Percentiles rank a stretch among this genome's conserved stretches.
phyloP scores from a whole-genome alignment of 306 rosid species.

The Dalbergia oliveri region DNA sequence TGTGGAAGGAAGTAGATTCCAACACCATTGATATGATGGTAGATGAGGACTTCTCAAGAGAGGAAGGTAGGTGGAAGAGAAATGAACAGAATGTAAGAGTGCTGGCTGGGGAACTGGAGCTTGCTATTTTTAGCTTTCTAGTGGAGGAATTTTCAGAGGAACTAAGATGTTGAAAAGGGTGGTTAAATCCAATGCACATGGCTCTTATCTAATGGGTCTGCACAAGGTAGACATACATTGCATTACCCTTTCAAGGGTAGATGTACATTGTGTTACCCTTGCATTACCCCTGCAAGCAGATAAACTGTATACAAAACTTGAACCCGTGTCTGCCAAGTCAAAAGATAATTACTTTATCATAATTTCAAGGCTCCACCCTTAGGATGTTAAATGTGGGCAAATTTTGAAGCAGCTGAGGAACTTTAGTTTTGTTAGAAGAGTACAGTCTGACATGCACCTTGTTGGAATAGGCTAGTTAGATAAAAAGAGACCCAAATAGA shows the following conservation, averaged over 20 bases:
- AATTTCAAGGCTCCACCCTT: background rate
- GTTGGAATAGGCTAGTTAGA: constrained; percentile 58
- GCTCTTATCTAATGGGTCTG: too few species aligned
- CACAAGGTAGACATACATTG: too few species aligned
- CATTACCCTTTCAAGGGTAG: too few species aligned
- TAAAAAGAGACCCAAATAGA: constrained; percentile 26
- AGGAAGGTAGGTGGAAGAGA: constrained; percentile 67
- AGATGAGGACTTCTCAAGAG: constrained; percentile 70
- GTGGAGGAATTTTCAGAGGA: constrained; percentile 78
- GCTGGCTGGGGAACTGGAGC: constrained; percentile 68
- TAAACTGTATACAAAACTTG: too few species aligned
- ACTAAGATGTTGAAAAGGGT: constrained; percentile 36
- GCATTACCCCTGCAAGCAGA: too few species aligned
- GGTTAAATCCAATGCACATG: too few species aligned
- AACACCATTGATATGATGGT: constrained; percentile 89
- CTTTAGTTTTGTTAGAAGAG: constrained; percentile 50
- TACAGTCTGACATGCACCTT: constrained; percentile 56
- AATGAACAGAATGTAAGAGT: constrained; percentile 55
- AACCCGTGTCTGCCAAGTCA: too few species aligned
- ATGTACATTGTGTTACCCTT: too few species aligned
- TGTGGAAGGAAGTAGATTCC: constrained; percentile 77
- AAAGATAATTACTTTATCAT: too few species aligned
- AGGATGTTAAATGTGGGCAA: constrained; percentile 44
- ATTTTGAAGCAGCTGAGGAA: constrained; percentile 43
- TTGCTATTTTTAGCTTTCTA: constrained; percentile 64